Conservation (phyloP, 768 basidiomycete species). For the Mycena venus region DNA sequence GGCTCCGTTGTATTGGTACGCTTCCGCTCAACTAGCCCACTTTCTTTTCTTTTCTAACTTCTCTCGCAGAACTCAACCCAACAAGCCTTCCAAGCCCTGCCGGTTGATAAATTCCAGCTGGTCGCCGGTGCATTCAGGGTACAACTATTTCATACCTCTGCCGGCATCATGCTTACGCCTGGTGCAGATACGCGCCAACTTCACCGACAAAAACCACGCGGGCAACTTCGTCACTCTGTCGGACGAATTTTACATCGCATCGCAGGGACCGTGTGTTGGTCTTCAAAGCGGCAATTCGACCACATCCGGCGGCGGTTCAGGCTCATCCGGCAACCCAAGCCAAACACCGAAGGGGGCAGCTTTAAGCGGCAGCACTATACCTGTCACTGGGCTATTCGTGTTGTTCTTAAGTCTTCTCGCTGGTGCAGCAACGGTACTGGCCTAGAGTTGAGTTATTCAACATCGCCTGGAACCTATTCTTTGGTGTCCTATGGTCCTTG, state of each 20-base stretch:
- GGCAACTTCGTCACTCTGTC: neutral
- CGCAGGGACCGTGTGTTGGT: neutral
- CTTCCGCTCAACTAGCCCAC: neutral
- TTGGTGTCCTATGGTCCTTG: no score
- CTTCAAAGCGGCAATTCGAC: constrained; percentile 4
- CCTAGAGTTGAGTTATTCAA: no score
- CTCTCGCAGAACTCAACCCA: neutral
- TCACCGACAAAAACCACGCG: neutral
- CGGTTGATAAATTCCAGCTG: neutral
- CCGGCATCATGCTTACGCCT: neutral
- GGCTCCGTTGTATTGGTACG: neutral
- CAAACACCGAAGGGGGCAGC: neutral
- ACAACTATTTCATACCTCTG: neutral
- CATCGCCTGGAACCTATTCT: no score
- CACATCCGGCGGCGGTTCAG: neutral
- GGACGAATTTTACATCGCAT: constrained; percentile 19
- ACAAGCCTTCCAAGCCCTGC: neutral
- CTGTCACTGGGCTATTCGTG: neutral
- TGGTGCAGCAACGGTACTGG: neutral
- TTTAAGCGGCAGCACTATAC: neutral
- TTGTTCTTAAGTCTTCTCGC: neutral
- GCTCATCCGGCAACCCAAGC: neutral
- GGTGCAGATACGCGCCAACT: constrained; percentile 1
- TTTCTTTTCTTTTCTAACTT: no score
- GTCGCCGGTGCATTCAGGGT: constrained; percentile 9